phyloP scores from a whole-genome alignment of 2,329 filamentous ascomycete genomes.

The Leptosphaerulina australis region DNA sequence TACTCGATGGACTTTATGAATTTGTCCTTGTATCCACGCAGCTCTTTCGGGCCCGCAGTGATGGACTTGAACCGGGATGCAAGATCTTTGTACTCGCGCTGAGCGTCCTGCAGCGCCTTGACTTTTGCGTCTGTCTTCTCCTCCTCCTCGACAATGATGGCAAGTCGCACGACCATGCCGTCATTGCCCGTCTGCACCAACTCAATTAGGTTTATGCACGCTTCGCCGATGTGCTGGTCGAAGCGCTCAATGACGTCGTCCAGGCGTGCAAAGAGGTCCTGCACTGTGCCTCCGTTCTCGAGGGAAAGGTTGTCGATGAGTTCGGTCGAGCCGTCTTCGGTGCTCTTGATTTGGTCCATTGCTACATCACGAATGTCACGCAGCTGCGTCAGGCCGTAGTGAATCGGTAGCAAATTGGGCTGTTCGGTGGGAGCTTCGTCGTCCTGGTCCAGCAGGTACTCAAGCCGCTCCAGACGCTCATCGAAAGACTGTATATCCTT shows the following conservation, averaged over 20 bases:
- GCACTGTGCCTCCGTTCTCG: slow-evolving; percentile 73
- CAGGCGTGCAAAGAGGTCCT: slow-evolving; percentile 86
- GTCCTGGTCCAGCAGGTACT: slow-evolving; percentile 80
- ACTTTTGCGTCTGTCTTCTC: slow-evolving; percentile 96
- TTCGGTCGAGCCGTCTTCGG: slow-evolving; percentile 92
- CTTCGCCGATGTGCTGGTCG: slow-evolving; percentile 87
- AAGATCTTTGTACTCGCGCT: slow-evolving; percentile 94
- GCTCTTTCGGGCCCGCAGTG: slow-evolving; percentile 87
- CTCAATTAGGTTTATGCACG: slow-evolving; percentile 88
- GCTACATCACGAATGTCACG: slow-evolving; percentile 95
- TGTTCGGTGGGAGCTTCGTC: slow-evolving; percentile 87
- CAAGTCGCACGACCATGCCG: slow-evolving; percentile 86
- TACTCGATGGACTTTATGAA: slow-evolving; percentile 81
- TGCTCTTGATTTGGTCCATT: slow-evolving; percentile 85
- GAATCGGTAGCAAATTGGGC: slow-evolving; percentile 85
- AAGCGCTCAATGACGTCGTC: slow-evolving; percentile 93
- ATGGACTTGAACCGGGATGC: slow-evolving; percentile 93
- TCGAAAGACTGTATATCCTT: slow-evolving; percentile 87
- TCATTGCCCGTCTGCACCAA: slow-evolving; percentile 86
- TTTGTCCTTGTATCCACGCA: slow-evolving; percentile 96
- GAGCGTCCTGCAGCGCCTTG: slow-evolving; percentile 87
- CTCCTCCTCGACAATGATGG: slow-evolving; percentile 90
- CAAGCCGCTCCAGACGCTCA: slow-evolving; percentile 74
- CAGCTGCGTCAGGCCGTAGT: slow-evolving; percentile 90
- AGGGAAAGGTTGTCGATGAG: slow-evolving; percentile 76